phyloP scores from a whole-genome alignment of 2,329 filamentous ascomycete species.

The Metarhizium anisopliae region DNA sequence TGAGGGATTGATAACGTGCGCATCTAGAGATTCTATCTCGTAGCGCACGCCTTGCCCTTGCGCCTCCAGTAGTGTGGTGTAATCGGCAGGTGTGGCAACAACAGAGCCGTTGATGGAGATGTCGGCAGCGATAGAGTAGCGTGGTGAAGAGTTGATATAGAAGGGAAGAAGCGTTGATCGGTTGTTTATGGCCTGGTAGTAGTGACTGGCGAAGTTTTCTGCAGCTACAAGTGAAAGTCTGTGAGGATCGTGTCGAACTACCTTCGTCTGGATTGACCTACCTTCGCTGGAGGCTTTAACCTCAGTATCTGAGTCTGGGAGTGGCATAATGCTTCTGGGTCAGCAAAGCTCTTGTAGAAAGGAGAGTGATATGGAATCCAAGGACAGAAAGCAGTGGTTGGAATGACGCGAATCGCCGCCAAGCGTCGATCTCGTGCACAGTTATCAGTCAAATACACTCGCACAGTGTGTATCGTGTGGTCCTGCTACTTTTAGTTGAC shows the following conservation, averaged over 20 bases:
- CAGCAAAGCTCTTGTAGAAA: neutral
- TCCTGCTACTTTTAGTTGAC: no score
- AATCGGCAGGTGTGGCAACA: conserved; percentile 51
- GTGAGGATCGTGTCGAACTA: neutral
- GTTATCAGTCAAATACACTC: no score
- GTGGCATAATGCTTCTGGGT: conserved; percentile 19
- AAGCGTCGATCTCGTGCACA: no score
- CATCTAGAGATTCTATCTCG: conserved; percentile 68
- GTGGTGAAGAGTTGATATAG: conserved; percentile 54
- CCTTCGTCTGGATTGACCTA: conserved; percentile 9
- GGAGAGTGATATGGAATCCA: no score
- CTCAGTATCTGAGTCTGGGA: conserved; percentile 32
- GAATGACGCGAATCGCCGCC: no score
- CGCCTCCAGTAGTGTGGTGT: conserved; percentile 59
- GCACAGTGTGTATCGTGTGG: no score
- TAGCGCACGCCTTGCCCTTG: conserved; percentile 53
- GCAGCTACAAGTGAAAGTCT: conserved; percentile 42
- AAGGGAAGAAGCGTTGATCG: conserved; percentile 54
- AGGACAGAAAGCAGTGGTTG: no score
- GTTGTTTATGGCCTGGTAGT: conserved; percentile 65
- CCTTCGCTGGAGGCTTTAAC: conserved; percentile 39
- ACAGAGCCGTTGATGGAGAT: conserved; percentile 75
- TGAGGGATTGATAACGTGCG: conserved; percentile 65
- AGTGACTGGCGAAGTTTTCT: conserved; percentile 61
- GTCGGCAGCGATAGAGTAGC: conserved; percentile 48